Conservation (phyloP, 352 stramenopile genomes). For the Blastocystis hominis region DNA sequence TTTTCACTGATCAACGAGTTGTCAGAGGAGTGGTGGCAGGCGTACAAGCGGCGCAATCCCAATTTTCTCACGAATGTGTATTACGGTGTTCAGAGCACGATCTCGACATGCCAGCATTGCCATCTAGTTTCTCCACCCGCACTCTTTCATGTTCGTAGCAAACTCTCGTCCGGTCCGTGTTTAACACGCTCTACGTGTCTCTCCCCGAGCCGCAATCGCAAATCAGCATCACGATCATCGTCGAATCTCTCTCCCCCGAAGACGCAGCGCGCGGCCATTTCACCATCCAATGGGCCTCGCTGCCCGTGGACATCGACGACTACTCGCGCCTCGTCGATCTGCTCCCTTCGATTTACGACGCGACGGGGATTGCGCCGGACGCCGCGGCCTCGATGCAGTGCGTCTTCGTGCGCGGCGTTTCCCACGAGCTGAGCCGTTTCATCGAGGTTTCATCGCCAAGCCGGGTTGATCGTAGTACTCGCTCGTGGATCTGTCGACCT, state of each 20-base stretch:
- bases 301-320: not conserved
- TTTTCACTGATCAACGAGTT: not conserved
- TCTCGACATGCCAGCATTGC: not conserved
- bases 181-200: constrained; percentile 24
- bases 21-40: constrained; percentile 1
- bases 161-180: not conserved
- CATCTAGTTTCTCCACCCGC: not conserved
- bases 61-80: constrained; percentile 13
- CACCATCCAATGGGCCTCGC: not conserved
- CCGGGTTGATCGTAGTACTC: not conserved
- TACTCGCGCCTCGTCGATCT: not conserved
- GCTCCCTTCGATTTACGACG: not conserved
- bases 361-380: not conserved
- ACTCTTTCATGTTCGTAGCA: not conserved
- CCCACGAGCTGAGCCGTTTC: not conserved
- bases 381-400: too few species aligned
- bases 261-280: not conserved
- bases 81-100: not conserved
- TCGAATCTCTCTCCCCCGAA: not conserved
- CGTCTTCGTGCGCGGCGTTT: not conserved
- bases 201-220: not conserved
- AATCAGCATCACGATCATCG: constrained; percentile 9
- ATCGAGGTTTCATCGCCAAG: not conserved
- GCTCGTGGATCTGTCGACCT: not conserved
- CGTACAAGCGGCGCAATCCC: constrained; percentile 15